Base-by-base conservation (phyloP, 2,329 filamentous ascomycete species). In the Leptoxyphium fumago region DNA sequence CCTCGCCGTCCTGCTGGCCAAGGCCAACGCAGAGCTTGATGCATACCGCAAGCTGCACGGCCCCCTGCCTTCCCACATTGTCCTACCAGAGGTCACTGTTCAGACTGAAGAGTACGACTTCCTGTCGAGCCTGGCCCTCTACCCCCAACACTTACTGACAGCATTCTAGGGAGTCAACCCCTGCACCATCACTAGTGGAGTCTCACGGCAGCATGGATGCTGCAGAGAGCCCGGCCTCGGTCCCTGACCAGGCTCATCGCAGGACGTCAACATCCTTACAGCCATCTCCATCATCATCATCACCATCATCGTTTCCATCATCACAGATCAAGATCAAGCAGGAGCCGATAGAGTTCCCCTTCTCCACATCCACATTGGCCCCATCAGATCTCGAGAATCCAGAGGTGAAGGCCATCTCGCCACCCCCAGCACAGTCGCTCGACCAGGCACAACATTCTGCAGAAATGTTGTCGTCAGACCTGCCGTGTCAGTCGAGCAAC, bases 391-490 rank as follows among this genome's bases (percentile, higher is more conserved):
- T 55, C 45, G 52, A 58, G 43, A 47, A 46, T 29, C 46, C 51
- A 29, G 49, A 46, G 39, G 42, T 52, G 44, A 55, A 54, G 45
- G 46, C 45, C 44, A 50, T 49, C 45, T 47, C 46, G 34, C 45
- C 42, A 40, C 18, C 32, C 4, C 38, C 17, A 11, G 13, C 38
- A 17, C 34, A 38, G 13, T 18, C 38, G 69, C 75, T 84, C 78
- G 85, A 93, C 76, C 71, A 78, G 91, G 91, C 88, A 95, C 91
- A 95, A 95, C 88, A 93, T 94, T 88, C 91, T 96, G 91, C 91
- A 75, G 91, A 77, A 88, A 82, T 95, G 89, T 95, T 96, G 91
- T 96, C 32, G 32, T 36, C 82, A 68, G 91, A 94, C 91, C 91
- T 94, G 91, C 91, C 83, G 91, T 98, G 91, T 96, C 91, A 78